A percentile compares a stretch with the other conserved stretches of the same genome.
Conservation (phyloP, 176 grass and related monocot genomes). For the Avena insularis region DNA sequence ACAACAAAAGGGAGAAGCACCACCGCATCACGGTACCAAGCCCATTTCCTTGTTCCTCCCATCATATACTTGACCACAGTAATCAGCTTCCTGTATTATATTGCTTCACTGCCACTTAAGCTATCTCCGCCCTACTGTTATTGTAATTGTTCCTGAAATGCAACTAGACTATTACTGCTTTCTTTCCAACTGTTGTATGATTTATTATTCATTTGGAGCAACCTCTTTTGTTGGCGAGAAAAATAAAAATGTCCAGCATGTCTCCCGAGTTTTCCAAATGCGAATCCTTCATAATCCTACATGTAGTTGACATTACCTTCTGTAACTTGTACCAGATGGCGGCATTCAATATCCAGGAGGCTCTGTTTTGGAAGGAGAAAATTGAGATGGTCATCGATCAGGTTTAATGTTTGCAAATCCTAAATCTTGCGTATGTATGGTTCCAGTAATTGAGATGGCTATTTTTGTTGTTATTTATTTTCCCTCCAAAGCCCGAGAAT, state of each 20-base stretch:
- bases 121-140: neutral
- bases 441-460: neutral
- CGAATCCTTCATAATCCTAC: neutral
- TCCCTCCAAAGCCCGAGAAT: neutral
- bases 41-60: neutral
- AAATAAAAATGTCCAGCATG: neutral
- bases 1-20: conserved; percentile 97
- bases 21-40: conserved; percentile 67
- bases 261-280: neutral
- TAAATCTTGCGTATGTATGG: neutral
- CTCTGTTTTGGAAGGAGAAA: conserved; percentile 86
- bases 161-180: neutral
- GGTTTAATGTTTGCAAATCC: conserved; percentile 41
- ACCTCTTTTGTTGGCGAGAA: neutral
- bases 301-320: neutral
- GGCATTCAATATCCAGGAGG: conserved; percentile 83
- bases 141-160: neutral
- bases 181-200: neutral
- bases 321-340: conserved; percentile 67
- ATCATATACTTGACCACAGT: neutral
- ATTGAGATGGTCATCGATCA: conserved; percentile 86
- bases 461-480: neutral
- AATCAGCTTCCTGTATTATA: neutral
- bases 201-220: neutral
- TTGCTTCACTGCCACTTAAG: neutral